Base-by-base conservation (phyloP, 202 grass and related monocot genomes). In the Saccharum hybrid region DNA sequence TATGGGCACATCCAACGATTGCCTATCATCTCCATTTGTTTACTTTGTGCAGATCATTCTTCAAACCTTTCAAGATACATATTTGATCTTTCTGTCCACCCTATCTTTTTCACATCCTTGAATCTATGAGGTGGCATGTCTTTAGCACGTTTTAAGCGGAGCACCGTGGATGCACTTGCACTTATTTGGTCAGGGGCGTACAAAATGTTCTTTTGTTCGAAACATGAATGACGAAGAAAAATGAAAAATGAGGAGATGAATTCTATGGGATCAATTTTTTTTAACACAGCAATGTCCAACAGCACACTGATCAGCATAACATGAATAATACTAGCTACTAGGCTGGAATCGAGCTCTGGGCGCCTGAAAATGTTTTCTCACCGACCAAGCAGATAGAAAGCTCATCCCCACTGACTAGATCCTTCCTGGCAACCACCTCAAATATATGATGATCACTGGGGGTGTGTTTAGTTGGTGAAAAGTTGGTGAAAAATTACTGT, bases 391-490 rank as follows among this genome's bases (percentile, higher is more conserved):
- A 73, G 67, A 48, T 78, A 19, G 18, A 88, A 83, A 65, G 28
- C 23, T 78, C 74, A 28, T 72, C 66, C 34, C 48, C 26, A 68
- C 71, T 54, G 14, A 42, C 63, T 39, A 69, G 11, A 22, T 33
- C 79, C 34, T 63, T 85, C 63, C 30, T 63, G 37, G 28, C 46
- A 86, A 59, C 84, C 68, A 57, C 84, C 59, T 23, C 62, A 43
- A 40, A 81, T 69, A 51, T 79, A 49, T 37, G 63, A 48, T 16
- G 43, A 52, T 67, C 63, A 54, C 15, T 61, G 7, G n/a, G n/a
- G n/a, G n/a, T n/a, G n/a, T n/a, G n/a, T n/a, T n/a, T n/a, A n/a
- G n/a, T n/a, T n/a, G n/a, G n/a, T n/a, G n/a, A n/a, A n/a, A n/a
- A n/a, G n/a, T n/a, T n/a, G n/a, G n/a, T n/a, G n/a, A n/a, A n/a